Base-by-base conservation (phyloP, 2,329 filamentous ascomycete species). In the Arthrobotrys sinensis region DNA sequence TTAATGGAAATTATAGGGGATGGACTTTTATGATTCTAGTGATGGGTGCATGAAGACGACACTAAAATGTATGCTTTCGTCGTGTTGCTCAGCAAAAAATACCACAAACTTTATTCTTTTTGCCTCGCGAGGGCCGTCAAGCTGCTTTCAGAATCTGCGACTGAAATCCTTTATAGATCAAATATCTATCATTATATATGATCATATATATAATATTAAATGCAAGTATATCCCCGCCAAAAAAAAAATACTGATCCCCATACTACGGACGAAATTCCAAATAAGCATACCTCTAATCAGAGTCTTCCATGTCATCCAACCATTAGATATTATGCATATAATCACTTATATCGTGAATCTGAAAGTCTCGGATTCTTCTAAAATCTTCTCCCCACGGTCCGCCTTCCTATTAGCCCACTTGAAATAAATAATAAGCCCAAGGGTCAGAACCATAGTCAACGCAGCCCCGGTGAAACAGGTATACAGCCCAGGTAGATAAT, bases 341-440 rank as follows among this genome's bases (percentile, higher is more conserved):
- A 40, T 28, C 53, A 16, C 38, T 32, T 45, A 73, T 19, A 73
- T 57, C 4, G 69, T 73, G 16, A 40, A 73, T 21, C 69, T 73
- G 36, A 73, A 73, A 0, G 55, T 52, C 19, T 45, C 69, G 8
- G 57, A 60, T 19, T 24, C 69, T 24, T 73, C 69, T 16, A 73
- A 62, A 6, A 66, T 19, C 60, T 52, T 73, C 40, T 73, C 69
- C n/a, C 69, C 62, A 1, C 43, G 38, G 14, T 73, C 69, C n/a
- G 69, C 69, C 60, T 66, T 48, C 40, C 36, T 60, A 28, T 73
- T 73, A 8, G 40, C 69, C 50, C 60, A 32, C 16, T 32, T 50
- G 50, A 73, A 64, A 14, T 73, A 73, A 10, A 62, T 5, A 3
- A 57, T 73, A 34, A 73, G 32, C 6, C 36, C 40, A 32, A 2